Evolutionary conservation across 352 stramenopile genomes (phyloP).

Genomic region (Hyaloperonospora arabidopsidis): DNA sequence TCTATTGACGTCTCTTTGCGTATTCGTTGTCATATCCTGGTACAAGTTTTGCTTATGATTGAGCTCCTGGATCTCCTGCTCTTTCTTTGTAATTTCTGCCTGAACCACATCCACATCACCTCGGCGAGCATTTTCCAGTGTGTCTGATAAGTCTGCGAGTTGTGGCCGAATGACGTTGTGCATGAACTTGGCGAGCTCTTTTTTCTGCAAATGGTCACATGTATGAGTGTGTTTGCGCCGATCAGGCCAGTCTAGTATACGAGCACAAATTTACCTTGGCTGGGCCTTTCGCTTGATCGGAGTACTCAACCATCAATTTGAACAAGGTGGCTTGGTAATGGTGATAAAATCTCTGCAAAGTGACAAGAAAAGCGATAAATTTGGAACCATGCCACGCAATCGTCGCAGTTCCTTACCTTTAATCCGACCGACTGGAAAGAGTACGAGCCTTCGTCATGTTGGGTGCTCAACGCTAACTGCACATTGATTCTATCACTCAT

Average conservation of each 20-base stretch:
- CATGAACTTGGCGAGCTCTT: slow-evolving; percentile 60
- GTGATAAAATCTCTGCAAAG: slow-evolving; percentile 56
- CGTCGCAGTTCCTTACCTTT: slow-evolving; percentile 34
- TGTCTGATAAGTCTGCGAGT: slow-evolving; percentile 41
- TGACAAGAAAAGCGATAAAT: neutral
- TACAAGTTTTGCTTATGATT: slow-evolving; percentile 53
- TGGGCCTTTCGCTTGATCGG: slow-evolving; percentile 51
- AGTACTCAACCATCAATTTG: slow-evolving; percentile 65
- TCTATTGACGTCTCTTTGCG: slow-evolving; percentile 54
- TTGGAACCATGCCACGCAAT: neutral
- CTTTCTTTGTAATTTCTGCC: slow-evolving; percentile 49
- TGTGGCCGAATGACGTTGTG: slow-evolving; percentile 49
- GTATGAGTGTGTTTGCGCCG: too few species aligned
- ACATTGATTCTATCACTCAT: slow-evolving; percentile 55
- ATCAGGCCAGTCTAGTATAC: too few species aligned
- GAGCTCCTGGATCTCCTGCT: slow-evolving; percentile 43
- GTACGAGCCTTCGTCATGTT: slow-evolving; percentile 52
- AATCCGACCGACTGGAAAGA: slow-evolving; percentile 59
- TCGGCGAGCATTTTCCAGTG: slow-evolving; percentile 56
- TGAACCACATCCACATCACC: slow-evolving; percentile 47
- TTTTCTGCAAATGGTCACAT: slow-evolving; percentile 27
- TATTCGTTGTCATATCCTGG: slow-evolving; percentile 45
- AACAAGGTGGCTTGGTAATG: slow-evolving; percentile 63
- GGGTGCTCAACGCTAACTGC: slow-evolving; percentile 35
- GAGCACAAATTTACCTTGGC: slow-evolving; percentile 31